These are phyloP conservation scores for Phytophthora boehmeriae DNA, from an alignment of 352 stramenopile genomes.

Conservation along the genomic window DNA sequence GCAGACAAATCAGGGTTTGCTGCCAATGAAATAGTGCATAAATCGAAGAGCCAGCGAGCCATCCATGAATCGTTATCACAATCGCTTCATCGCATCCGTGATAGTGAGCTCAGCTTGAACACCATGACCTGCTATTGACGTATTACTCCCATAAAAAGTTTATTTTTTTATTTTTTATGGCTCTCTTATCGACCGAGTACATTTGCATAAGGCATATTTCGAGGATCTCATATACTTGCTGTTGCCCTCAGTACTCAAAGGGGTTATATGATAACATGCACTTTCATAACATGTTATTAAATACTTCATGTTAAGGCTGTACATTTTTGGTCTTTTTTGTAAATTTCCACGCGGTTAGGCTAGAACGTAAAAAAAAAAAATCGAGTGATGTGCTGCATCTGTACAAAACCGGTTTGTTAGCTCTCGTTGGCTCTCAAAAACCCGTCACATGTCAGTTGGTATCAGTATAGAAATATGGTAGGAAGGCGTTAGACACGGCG, in stretches of 20 bases:
- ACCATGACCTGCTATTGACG: too few species aligned
- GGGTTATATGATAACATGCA: conserved; percentile 16
- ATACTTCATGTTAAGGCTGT: conserved; percentile 10
- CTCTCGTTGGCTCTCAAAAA: background rate
- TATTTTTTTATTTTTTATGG: too few species aligned
- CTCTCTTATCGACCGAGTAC: too few species aligned
- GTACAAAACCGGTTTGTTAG: background rate
- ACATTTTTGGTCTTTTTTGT: conserved; percentile 5
- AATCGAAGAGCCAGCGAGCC: too few species aligned
- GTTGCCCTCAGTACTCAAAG: conserved; percentile 15
- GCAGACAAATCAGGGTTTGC: too few species aligned
- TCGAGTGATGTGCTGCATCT: background rate
- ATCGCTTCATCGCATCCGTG: too few species aligned
- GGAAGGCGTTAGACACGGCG: conserved; percentile 2
- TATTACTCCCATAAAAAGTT: too few species aligned
- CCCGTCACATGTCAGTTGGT: background rate
- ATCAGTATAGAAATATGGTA: conserved; percentile 3
- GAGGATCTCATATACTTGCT: too few species aligned
- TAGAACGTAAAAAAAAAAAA: conserved; percentile 2
- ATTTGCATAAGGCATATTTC: too few species aligned
- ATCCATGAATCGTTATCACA: too few species aligned
- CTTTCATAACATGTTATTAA: conserved; percentile 20
- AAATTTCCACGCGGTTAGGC: conserved; percentile 15
- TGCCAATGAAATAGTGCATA: too few species aligned
- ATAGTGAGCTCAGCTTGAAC: too few species aligned